A percentile compares a stretch with the other conserved stretches of the same genome.
Conservation (phyloP, 805 yeast species). For the Barnettozyma wickerhamii region DNA sequence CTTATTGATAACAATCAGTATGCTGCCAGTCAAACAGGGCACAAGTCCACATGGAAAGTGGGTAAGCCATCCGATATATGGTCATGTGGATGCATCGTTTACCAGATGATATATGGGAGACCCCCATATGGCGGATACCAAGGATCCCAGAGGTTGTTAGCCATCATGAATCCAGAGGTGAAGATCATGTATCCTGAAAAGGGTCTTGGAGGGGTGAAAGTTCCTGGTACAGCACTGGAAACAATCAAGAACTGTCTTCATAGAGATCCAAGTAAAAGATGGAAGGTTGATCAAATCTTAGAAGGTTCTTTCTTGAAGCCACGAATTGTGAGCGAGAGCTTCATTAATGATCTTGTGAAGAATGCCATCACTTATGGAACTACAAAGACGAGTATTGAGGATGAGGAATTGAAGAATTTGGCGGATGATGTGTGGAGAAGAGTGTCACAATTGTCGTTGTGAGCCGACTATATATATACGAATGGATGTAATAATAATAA, state of each 20-base stretch:
- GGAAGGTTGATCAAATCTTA: conserved; percentile 59
- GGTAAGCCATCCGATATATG: conserved; percentile 96
- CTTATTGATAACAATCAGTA: conserved; percentile 52
- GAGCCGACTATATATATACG: neutral
- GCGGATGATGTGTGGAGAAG: conserved; percentile 58
- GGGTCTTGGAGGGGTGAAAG: conserved; percentile 57
- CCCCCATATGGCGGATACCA: conserved; percentile 84
- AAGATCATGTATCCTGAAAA: conserved; percentile 60
- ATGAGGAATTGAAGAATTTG: conserved; percentile 41
- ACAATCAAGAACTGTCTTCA: conserved; percentile 67
- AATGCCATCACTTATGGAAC: conserved; percentile 76
- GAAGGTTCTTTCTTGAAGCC: conserved; percentile 69
- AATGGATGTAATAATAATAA: neutral
- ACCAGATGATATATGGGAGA: conserved; percentile 90
- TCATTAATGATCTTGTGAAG: conserved; percentile 65
- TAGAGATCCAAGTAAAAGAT: conserved; percentile 65
- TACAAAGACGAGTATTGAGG: conserved; percentile 38
- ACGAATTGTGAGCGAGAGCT: conserved; percentile 59
- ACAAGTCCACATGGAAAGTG: conserved; percentile 54
- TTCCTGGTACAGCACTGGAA: conserved; percentile 66
- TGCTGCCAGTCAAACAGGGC: conserved; percentile 13
- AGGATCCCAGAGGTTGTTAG: conserved; percentile 73
- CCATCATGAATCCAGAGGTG: conserved; percentile 82
- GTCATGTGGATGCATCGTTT: conserved; percentile 96
- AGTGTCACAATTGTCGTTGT: conserved; percentile 24